phyloP scores from a whole-genome alignment of 345 rosid genomes.

The Aquilaria sinensis region DNA sequence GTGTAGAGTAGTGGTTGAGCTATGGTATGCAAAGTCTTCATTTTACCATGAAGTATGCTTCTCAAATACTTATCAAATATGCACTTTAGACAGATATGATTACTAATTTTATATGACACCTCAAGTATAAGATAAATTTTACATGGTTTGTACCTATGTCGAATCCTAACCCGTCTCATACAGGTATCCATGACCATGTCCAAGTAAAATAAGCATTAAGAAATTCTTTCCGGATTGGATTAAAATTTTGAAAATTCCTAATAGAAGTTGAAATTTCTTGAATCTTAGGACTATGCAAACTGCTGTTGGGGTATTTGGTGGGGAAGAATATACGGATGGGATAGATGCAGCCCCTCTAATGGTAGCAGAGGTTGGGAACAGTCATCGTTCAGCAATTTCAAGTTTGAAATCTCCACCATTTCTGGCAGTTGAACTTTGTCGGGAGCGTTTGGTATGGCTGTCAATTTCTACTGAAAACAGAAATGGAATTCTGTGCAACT shows the following conservation, averaged over 20 bases:
- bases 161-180: no score
- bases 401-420: slow-evolving; percentile 40
- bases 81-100: no score
- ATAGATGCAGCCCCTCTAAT: slow-evolving; percentile 13
- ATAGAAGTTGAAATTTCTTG: background rate
- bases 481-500: background rate
- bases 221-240: no score
- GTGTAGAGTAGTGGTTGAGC: no score
- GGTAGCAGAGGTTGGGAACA: slow-evolving; percentile 14
- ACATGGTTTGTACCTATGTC: no score
- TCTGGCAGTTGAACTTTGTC: slow-evolving; percentile 61
- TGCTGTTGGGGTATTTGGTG: slow-evolving; percentile 56
- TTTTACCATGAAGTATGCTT: background rate
- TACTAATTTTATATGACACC: no score
- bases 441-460: slow-evolving; percentile 62
- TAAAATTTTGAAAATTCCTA: no score
- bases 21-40: background rate
- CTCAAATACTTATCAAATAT: background rate
- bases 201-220: no score
- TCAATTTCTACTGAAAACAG: background rate
- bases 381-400: slow-evolving; percentile 17
- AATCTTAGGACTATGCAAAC: slow-evolving; percentile 70
- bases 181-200: no score
- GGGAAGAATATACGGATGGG: slow-evolving; percentile 21
- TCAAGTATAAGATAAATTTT: no score